Percentiles rank a stretch among this genome's conserved stretches.
These are phyloP conservation scores for Ascochyta clinopodiicola DNA, from an alignment of 2,329 filamentous ascomycete genomes.

Conservation along the genomic window DNA sequence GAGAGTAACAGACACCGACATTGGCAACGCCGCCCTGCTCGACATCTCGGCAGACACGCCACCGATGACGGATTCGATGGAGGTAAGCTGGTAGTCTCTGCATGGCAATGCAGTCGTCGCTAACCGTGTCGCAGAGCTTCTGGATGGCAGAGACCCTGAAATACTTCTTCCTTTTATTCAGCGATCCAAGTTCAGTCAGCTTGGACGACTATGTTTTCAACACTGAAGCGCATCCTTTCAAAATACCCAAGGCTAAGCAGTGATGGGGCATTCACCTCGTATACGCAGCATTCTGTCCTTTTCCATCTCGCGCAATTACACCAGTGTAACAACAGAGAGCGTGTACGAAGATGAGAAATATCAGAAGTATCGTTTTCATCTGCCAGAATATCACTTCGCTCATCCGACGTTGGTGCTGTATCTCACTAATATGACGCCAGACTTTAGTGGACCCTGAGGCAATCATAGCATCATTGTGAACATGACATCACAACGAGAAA, in stretches of 20 bases:
- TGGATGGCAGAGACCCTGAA: constrained; percentile 60
- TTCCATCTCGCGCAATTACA: not conserved
- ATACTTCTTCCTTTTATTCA: constrained; percentile 58
- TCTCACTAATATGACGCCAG: not conserved
- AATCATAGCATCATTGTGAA: constrained; percentile 2
- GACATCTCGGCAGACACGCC: constrained; percentile 52
- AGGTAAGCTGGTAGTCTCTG: constrained; percentile 35
- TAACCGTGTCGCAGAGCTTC: constrained; percentile 47
- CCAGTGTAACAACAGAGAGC: not conserved
- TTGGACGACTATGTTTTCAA: constrained; percentile 57
- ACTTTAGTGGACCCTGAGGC: constrained; percentile 11
- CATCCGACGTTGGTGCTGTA: not conserved
- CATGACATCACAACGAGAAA: constrained; percentile 6
- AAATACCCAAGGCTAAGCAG: constrained; percentile 29
- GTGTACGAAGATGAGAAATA: no score
- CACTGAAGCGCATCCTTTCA: constrained; percentile 58
- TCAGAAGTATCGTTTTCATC: no score
- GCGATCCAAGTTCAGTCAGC: constrained; percentile 51
- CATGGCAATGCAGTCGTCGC: not conserved
- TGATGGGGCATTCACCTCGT: not conserved
- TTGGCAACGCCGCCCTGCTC: constrained; percentile 55
- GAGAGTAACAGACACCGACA: constrained; percentile 50
- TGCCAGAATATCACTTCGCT: no score
- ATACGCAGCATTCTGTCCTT: not conserved
- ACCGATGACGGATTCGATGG: constrained; percentile 53